These are phyloP conservation scores for Fistulina hepatica DNA, from an alignment of 1,284 basidiomycete genomes.

Conservation along the genomic window DNA sequence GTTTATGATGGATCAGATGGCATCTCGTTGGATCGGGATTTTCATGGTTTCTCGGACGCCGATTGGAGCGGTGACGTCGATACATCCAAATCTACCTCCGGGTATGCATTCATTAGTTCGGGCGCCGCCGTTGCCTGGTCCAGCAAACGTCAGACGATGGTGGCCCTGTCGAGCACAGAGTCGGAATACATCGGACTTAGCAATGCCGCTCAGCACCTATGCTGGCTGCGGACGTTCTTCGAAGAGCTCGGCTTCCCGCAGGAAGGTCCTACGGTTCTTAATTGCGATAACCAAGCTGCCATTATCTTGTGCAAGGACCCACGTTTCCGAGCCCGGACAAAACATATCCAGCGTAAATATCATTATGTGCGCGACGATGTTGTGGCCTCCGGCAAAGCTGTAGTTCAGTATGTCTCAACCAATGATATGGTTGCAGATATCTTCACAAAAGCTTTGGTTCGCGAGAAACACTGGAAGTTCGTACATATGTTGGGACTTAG, in stretches of 20 bases:
- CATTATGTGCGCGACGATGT: conserved; percentile 23
- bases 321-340: conserved; percentile 15
- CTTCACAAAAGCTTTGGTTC: conserved; percentile 17
- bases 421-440: conserved; percentile 20
- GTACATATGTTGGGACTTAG: conserved; percentile 14
- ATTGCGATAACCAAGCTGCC: conserved; percentile 20
- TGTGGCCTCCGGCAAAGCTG: conserved; percentile 13
- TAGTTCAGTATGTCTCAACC: conserved; percentile 14
- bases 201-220: conserved; percentile 18
- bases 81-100: conserved; percentile 18
- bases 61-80: conserved; percentile 14
- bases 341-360: conserved; percentile 18
- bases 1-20: conserved; percentile 8
- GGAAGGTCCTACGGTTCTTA: conserved; percentile 10
- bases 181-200: conserved; percentile 27
- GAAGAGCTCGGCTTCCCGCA: conserved; percentile 20
- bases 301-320: conserved; percentile 14
- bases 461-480: conserved; percentile 19
- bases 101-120: conserved; percentile 19
- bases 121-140: conserved; percentile 22
- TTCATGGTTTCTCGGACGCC: conserved; percentile 18
- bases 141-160: conserved; percentile 21
- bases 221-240: conserved; percentile 19
- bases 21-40: conserved; percentile 11
- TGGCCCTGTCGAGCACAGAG: conserved; percentile 26